Percentiles rank a stretch among this genome's conserved stretches.
Conservation (phyloP, 331 rosid species). For the Stylosanthes scabra region DNA sequence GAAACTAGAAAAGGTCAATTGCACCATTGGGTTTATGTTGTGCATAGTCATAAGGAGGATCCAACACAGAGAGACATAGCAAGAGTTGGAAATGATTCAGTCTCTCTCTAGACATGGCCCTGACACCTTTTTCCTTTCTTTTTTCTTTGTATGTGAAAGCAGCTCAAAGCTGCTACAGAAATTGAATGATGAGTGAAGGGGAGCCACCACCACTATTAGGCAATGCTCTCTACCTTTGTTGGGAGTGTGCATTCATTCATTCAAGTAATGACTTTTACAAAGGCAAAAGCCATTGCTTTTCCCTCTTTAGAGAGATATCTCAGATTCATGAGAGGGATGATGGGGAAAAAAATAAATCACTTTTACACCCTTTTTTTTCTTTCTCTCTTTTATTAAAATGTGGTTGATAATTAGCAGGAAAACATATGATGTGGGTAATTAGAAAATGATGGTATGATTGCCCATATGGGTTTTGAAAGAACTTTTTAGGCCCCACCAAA, state of each 20-base stretch:
- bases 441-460: slow-evolving; percentile 22
- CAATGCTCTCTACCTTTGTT: slow-evolving; percentile 48
- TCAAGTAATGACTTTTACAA: slow-evolving; percentile 61
- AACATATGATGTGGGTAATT: slow-evolving; percentile 11
- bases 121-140: slow-evolving; percentile 39
- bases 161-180: slow-evolving; percentile 39
- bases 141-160: not conserved
- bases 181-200: slow-evolving; percentile 64
- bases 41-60: slow-evolving; percentile 39
- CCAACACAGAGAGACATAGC: slow-evolving; percentile 41
- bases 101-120: slow-evolving; percentile 27
- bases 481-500: slow-evolving; percentile 60
- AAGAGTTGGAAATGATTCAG: slow-evolving; percentile 39
- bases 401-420: slow-evolving; percentile 29
- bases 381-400: slow-evolving; percentile 29
- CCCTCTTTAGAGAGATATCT: slow-evolving; percentile 40
- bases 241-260: slow-evolving; percentile 69
- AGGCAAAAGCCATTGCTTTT: slow-evolving; percentile 49
- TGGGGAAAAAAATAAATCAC: slow-evolving; percentile 19
- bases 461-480: slow-evolving; percentile 37
- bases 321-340: slow-evolving; percentile 27
- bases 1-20: slow-evolving; percentile 22
- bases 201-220: slow-evolving; percentile 68
- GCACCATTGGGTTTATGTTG: slow-evolving; percentile 38
- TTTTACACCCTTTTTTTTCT: slow-evolving; percentile 26